Evolutionary conservation across 768 basidiomycete genomes (phyloP).

Genomic region (Porpolomopsis calyptriformis): DNA sequence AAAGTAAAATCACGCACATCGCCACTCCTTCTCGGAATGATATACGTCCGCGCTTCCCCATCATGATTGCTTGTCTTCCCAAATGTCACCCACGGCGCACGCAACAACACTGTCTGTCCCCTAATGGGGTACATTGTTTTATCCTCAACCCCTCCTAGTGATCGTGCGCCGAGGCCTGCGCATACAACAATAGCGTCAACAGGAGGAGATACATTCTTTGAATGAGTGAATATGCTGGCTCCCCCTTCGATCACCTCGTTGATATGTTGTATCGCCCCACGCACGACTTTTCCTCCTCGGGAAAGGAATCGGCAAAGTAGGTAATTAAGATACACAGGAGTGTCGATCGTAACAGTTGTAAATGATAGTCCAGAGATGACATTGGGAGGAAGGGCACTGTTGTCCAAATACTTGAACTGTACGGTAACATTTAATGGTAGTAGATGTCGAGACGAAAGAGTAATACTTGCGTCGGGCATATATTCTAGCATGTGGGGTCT

Average conservation of each 20-base stretch:
- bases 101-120: slow-evolving; percentile 73
- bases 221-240: slow-evolving; percentile 24
- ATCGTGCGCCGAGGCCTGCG: slow-evolving; percentile 61
- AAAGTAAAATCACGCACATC: slow-evolving; percentile 25
- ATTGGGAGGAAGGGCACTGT: slow-evolving; percentile 24
- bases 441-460: not conserved
- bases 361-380: slow-evolving; percentile 44
- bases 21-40: slow-evolving; percentile 53
- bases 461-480: slow-evolving; percentile 41
- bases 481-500: slow-evolving; percentile 35
- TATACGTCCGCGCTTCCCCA: slow-evolving; percentile 43
- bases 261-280: slow-evolving; percentile 56
- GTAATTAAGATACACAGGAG: slow-evolving; percentile 60
- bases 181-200: slow-evolving; percentile 56
- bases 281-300: slow-evolving; percentile 51
- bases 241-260: slow-evolving; percentile 60
- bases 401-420: slow-evolving; percentile 29
- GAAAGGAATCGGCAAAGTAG: slow-evolving; percentile 54
- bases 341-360: slow-evolving; percentile 61
- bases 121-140: slow-evolving; percentile 61
- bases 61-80: slow-evolving; percentile 37
- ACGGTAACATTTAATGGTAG: slow-evolving; percentile 9
- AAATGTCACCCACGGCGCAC: slow-evolving; percentile 56
- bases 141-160: slow-evolving; percentile 77
- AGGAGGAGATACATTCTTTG: slow-evolving; percentile 20